phyloP scores from a whole-genome alignment of 2,329 filamentous ascomycete species.

The Penicillium thymicola region DNA sequence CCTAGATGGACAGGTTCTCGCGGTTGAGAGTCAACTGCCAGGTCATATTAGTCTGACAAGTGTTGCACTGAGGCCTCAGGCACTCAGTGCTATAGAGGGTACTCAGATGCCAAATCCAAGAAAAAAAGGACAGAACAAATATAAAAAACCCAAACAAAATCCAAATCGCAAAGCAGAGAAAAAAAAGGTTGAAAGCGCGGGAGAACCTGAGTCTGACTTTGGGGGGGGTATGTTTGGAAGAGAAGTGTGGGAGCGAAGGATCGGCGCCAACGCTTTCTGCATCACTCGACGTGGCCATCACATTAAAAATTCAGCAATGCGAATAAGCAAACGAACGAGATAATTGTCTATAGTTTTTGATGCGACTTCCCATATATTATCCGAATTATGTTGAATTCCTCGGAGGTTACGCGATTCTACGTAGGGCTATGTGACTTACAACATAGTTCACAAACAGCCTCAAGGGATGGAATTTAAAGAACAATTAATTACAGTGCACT shows the following conservation, averaged over 20 bases:
- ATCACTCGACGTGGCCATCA: constrained; percentile 25
- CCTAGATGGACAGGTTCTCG: constrained; percentile 18
- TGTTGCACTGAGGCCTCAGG: constrained; percentile 32
- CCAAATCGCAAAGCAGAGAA: not conserved
- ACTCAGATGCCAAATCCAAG: constrained; percentile 7
- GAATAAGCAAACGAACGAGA: not conserved
- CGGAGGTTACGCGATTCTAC: constrained; percentile 12
- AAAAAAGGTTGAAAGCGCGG: constrained; percentile 7
- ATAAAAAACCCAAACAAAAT: not conserved
- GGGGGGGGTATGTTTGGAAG: constrained; percentile 23
- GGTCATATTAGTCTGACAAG: constrained; percentile 31
- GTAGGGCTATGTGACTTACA: constrained; percentile 2
- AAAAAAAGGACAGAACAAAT: not conserved
- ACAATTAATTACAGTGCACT: not conserved
- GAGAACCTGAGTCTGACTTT: constrained; percentile 12
- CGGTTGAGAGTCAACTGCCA: constrained; percentile 17
- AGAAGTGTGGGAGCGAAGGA: constrained; percentile 24
- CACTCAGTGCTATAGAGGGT: constrained; percentile 28
- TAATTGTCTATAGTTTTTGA: not conserved
- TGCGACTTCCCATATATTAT: not conserved
- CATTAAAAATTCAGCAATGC: constrained; percentile 1
- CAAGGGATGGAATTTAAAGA: not conserved
- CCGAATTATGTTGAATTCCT: constrained; percentile 13
- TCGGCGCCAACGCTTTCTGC: constrained; percentile 23
- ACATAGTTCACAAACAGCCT: not conserved